phyloP scores from a whole-genome alignment of 2,329 filamentous ascomycete species.

The Trichoderma sp. region DNA sequence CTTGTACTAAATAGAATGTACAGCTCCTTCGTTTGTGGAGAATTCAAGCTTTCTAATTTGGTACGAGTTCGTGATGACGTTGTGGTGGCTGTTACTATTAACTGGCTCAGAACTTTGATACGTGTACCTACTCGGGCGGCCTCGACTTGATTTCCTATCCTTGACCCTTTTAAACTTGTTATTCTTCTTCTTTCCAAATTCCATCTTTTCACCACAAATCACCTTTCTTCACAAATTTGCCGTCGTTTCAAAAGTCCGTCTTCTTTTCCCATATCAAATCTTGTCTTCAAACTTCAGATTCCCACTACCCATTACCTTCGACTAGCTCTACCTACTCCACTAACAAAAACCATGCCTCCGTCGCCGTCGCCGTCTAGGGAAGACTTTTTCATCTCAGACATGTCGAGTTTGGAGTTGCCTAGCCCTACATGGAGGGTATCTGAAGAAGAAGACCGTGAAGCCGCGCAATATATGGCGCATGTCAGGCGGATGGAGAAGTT shows the following conservation, averaged over 20 bases:
- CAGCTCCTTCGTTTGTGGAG: neutral
- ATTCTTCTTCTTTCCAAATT: neutral
- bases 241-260: no score
- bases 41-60: neutral
- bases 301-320: neutral
- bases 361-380: neutral
- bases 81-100: no score
- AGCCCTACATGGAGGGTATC: neutral
- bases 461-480: no score
- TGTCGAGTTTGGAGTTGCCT: neutral
- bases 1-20: slow-evolving; percentile 12
- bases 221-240: no score
- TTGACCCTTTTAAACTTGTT: neutral
- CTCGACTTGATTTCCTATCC: neutral
- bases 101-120: neutral
- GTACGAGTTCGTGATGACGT: no score
- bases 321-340: neutral
- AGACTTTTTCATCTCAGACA: neutral
- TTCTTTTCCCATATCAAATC: neutral
- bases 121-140: no score
- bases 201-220: neutral
- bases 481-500: slow-evolving; percentile 24
- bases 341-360: neutral
- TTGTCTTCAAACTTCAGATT: neutral
- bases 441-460: no score